Conservation (phyloP, 768 basidiomycete species). For the Pholiota microspora region DNA sequence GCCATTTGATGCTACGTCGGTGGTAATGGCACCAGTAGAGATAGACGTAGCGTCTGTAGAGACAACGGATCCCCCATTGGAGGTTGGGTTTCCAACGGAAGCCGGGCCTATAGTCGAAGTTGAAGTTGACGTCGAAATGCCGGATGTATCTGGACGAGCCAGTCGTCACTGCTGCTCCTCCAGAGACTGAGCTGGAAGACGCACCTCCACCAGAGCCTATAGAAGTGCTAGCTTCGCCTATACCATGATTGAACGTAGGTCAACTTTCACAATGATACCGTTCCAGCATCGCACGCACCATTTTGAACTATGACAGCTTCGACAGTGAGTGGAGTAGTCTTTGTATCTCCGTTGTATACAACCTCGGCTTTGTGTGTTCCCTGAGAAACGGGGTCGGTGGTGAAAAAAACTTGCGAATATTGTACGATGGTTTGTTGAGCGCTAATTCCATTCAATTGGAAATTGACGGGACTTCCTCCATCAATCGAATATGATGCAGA, state of each 20-base stretch:
- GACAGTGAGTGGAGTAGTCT: constrained; percentile 7
- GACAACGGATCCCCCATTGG: too few relatives aligned
- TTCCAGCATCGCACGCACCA: neutral
- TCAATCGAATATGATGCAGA: constrained; percentile 28
- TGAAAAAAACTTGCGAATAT: constrained; percentile 11
- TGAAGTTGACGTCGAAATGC: neutral
- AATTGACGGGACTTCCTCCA: constrained; percentile 14
- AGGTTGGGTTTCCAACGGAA: too few relatives aligned
- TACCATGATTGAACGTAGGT: neutral
- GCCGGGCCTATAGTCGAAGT: too few relatives aligned
- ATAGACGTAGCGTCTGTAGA: too few relatives aligned
- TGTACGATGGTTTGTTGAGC: constrained; percentile 5
- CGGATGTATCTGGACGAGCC: neutral
- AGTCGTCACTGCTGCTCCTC: neutral
- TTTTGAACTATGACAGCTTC: neutral
- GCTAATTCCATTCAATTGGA: constrained; percentile 17
- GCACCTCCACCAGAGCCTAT: neutral
- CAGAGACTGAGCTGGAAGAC: neutral
- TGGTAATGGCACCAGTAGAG: neutral
- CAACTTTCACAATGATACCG: neutral
- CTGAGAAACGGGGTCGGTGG: constrained; percentile 5
- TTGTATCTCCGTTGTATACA: constrained; percentile 8
- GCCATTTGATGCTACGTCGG: neutral
- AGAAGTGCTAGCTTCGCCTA: neutral
- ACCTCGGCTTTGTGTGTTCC: constrained; percentile 11